Conservation (phyloP, 2,329 filamentous ascomycete genomes). For the Chaetomium sp. region DNA sequence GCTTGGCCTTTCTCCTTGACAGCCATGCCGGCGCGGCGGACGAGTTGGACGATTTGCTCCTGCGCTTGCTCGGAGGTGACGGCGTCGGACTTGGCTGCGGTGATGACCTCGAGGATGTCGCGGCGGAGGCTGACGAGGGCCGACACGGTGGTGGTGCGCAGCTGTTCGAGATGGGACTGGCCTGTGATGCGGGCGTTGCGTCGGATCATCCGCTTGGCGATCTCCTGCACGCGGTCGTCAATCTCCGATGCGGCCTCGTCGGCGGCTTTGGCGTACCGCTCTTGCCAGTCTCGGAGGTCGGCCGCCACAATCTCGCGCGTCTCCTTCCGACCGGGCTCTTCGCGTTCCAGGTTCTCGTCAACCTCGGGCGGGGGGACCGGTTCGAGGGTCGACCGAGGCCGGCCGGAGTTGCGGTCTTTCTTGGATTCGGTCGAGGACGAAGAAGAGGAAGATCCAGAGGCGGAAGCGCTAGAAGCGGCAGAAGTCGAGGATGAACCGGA, state of each 20-base stretch:
- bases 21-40: slow-evolving; percentile 61
- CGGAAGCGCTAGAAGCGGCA: neutral
- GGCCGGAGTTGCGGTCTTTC: slow-evolving; percentile 1
- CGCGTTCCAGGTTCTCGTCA: slow-evolving; percentile 36
- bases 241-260: slow-evolving; percentile 74
- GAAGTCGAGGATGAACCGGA: slow-evolving; percentile 4
- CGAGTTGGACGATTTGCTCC: slow-evolving; percentile 39
- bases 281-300: slow-evolving; percentile 80
- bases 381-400: slow-evolving; percentile 18
- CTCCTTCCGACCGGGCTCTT: slow-evolving; percentile 49
- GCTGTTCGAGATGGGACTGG: slow-evolving; percentile 57
- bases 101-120: slow-evolving; percentile 57
- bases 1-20: slow-evolving; percentile 74
- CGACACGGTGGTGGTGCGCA: slow-evolving; percentile 60
- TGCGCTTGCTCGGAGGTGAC: slow-evolving; percentile 31
- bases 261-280: slow-evolving; percentile 77
- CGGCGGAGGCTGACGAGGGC: slow-evolving; percentile 61
- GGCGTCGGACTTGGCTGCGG: slow-evolving; percentile 43
- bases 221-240: slow-evolving; percentile 59
- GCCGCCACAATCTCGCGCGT: slow-evolving; percentile 63
- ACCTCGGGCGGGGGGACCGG: slow-evolving; percentile 39
- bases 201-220: slow-evolving; percentile 49
- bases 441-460: neutral
- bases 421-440: neutral
- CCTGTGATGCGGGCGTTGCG: slow-evolving; percentile 61